Conservation (phyloP, 768 basidiomycete species). For the Mycena filopes region DNA sequence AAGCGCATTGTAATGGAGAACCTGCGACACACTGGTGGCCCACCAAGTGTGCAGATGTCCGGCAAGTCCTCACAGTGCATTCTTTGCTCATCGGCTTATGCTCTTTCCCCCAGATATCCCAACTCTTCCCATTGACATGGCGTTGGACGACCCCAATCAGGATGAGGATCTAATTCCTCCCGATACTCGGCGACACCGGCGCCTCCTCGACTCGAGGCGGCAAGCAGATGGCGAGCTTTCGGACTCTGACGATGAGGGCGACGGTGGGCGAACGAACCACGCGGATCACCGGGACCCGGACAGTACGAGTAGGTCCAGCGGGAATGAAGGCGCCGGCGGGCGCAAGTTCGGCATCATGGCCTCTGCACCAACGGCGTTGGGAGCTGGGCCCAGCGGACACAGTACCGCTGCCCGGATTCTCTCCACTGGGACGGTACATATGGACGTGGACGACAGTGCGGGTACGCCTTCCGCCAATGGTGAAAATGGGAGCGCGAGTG, state of each 20-base stretch:
- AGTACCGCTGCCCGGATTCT: conserved; percentile 62
- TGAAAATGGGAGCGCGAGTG: conserved; percentile 38
- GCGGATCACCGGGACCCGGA: conserved; percentile 66
- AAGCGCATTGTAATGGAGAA: conserved; percentile 94
- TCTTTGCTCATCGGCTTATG: conserved; percentile 5
- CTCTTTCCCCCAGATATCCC: conserved; percentile 73
- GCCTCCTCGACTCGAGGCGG: conserved; percentile 81
- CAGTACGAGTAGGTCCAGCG: conserved; percentile 54
- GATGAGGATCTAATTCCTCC: conserved; percentile 87
- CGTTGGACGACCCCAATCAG: conserved; percentile 81
- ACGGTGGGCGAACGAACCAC: conserved; percentile 83
- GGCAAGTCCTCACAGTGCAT: conserved; percentile 55
- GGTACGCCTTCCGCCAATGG: conserved; percentile 50
- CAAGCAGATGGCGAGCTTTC: conserved; percentile 92
- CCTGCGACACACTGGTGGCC: conserved; percentile 84
- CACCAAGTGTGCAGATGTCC: conserved; percentile 93
- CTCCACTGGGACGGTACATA: conserved; percentile 45
- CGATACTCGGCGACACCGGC: conserved; percentile 79
- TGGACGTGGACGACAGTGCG: conserved; percentile 48
- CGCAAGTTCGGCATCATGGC: conserved; percentile 78
- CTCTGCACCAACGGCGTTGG: conserved; percentile 70
- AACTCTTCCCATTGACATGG: conserved; percentile 82
- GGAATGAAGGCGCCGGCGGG: conserved; percentile 53
- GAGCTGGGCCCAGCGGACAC: conserved; percentile 81
- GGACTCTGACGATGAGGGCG: conserved; percentile 98